Base-by-base conservation (phyloP, 2,329 filamentous ascomycete genomes). In the Fusarium pseudocircinatum region DNA sequence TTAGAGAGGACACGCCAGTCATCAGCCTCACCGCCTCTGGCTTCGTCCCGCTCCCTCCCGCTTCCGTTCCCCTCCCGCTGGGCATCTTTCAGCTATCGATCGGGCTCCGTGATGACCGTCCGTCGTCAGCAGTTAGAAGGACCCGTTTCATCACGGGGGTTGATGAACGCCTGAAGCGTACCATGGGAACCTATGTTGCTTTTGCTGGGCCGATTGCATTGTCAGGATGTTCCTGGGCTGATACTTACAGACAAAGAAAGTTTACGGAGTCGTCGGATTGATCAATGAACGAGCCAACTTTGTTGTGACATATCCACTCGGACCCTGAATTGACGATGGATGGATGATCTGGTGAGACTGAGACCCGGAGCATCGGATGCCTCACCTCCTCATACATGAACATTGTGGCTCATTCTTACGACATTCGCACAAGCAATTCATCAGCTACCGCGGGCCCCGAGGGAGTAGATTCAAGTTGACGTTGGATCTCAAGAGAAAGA, bases 11-110 rank as follows among this genome's bases (percentile, higher is more conserved):
- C 62, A 50, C 70, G 61, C 67, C 60, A 72, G 71, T 62, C 59
- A 77, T 69, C 75, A 77, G 73, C 68, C 75, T 77, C 75, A 77
- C 75, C 75, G 75, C 75, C 75, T 77, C 73, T 77, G 73, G 69
- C 69, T 60, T 69, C 75, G 75, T 77, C 75, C 75, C 75, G 75
- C 73, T 77, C 75, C 75, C 71, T 74, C 61, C 72, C 72, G 72
- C 58, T 74, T 69, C 75, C 75, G 73, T 59, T 74, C 63, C 70
- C 69, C 72, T 77, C 75, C 75, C 75, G 75, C 75, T 68, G 68
- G 64, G 67, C 75, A 76, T 65, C 72, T 60, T 59, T 56, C 54
- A 60, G 70, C 60, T 63, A 71, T 67, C 58, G 73, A 75, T 75
- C 70, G 67, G 63, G 66, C 68, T 69, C 50, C 54, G 34, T 50